These are phyloP conservation scores for Paramecium sexaurelia DNA, from an alignment of 73 alveolate genomes.

Conservation along the genomic window DNA sequence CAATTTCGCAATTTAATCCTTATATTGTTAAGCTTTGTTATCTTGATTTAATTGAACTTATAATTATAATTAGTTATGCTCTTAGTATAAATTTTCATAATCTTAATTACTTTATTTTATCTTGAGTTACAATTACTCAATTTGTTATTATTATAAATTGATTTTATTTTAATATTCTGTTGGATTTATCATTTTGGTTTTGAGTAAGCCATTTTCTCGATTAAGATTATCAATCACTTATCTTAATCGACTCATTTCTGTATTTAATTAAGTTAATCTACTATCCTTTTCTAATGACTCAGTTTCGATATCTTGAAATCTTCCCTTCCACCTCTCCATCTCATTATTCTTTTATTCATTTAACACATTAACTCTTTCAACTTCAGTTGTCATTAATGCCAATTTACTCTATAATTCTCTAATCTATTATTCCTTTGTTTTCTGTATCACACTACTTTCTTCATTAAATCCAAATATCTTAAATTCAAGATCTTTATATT, in stretches of 20 bases:
- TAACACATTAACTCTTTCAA: conserved; percentile 38
- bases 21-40: not conserved
- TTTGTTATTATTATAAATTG: not conserved
- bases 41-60: not conserved
- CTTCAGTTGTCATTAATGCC: conserved; percentile 21
- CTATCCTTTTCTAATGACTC: conserved; percentile 15
- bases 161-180: conserved; percentile 4
- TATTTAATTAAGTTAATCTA: not conserved
- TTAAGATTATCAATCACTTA: not conserved
- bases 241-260: conserved; percentile 5
- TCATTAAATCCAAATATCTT: conserved; percentile 39
- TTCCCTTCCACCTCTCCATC: conserved; percentile 34
- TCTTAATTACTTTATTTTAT: not conserved
- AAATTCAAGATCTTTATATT: conserved; percentile 23
- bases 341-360: not conserved
- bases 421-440: not conserved
- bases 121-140: not conserved
- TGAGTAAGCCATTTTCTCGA: conserved; percentile 5
- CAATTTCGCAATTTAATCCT: conserved; percentile 7
- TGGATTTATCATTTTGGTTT: conserved; percentile 22
- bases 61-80: not conserved
- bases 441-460: not conserved
- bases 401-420: conserved; percentile 30
- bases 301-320: conserved; percentile 11
- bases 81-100: not conserved